A percentile compares a stretch with the other conserved stretches of the same genome.
These are phyloP conservation scores for Corniculantispora saksenae DNA, from an alignment of 2,329 filamentous ascomycete species.

Conservation along the genomic window DNA sequence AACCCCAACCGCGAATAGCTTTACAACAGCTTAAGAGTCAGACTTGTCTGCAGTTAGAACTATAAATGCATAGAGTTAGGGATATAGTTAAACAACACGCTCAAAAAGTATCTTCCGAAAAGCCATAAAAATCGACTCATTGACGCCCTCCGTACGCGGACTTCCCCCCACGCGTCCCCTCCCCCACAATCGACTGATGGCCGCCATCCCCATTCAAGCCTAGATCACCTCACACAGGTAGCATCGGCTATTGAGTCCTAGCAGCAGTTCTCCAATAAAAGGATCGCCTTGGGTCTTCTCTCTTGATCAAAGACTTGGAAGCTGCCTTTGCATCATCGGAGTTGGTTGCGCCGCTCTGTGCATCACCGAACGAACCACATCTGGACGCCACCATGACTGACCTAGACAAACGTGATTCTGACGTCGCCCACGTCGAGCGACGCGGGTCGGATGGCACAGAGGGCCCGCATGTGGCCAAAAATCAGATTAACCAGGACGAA, in stretches of 20 bases:
- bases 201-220: slow-evolving; percentile 27
- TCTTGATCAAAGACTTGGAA: background rate
- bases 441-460: background rate
- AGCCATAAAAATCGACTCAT: background rate
- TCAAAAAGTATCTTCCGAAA: no score
- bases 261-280: background rate
- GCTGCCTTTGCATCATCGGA: background rate
- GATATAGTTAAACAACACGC: background rate
- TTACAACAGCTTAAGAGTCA: no score
- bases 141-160: background rate
- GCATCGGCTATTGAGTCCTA: background rate
- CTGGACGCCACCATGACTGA: background rate
- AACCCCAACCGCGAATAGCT: no score
- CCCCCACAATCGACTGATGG: slow-evolving; percentile 33
- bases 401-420: background rate
- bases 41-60: background rate
- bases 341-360: background rate
- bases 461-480: background rate
- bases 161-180: slow-evolving; percentile 23
- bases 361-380: background rate
- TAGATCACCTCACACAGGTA: background rate
- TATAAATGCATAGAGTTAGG: background rate
- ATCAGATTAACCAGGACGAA: slow-evolving; percentile 25
- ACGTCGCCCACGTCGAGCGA: slow-evolving; percentile 4
- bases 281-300: background rate